These are phyloP conservation scores for Pseudocercospora macadamiae DNA, from an alignment of 2,329 filamentous ascomycete genomes.

Conservation along the genomic window DNA sequence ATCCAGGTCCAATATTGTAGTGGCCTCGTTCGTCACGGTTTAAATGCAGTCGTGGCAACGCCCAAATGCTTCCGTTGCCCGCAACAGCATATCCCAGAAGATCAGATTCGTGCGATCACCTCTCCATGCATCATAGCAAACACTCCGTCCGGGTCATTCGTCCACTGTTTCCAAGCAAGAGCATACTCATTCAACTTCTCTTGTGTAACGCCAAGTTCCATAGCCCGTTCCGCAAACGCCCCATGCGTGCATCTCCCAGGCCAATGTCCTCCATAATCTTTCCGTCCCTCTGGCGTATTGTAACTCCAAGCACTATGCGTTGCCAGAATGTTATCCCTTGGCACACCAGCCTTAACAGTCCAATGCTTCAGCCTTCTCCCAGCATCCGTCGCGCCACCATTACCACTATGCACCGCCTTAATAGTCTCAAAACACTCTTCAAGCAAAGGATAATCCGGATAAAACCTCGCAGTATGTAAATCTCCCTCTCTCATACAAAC, in stretches of 20 bases:
- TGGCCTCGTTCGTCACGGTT: no score
- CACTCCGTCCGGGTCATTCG: constrained; percentile 20
- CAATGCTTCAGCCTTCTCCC: constrained; percentile 21
- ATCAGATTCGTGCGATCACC: constrained; percentile 16
- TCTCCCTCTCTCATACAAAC: constrained; percentile 29
- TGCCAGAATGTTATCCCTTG: constrained; percentile 1
- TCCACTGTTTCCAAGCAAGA: constrained; percentile 27
- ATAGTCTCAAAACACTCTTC: constrained; percentile 26
- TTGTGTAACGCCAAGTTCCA: constrained; percentile 20
- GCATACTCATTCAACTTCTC: constrained; percentile 24
- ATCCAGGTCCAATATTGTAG: no score
- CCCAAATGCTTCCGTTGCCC: no score
- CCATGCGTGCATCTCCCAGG: constrained; percentile 27
- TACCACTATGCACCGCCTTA: constrained; percentile 15
- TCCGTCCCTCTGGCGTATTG: constrained; percentile 20
- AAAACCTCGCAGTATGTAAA: constrained; percentile 23
- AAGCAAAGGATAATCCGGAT: constrained; percentile 14
- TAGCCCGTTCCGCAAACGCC: constrained; percentile 24
- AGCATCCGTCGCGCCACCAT: constrained; percentile 23
- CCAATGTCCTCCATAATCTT: constrained; percentile 28
- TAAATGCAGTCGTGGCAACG: no score
- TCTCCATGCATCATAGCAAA: constrained; percentile 30
- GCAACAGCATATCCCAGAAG: no score
- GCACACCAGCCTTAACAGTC: constrained; percentile 17
- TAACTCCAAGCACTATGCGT: constrained; percentile 19